Conservation (phyloP, 768 basidiomycete genomes). For the Paxillus ammoniavirescens region DNA sequence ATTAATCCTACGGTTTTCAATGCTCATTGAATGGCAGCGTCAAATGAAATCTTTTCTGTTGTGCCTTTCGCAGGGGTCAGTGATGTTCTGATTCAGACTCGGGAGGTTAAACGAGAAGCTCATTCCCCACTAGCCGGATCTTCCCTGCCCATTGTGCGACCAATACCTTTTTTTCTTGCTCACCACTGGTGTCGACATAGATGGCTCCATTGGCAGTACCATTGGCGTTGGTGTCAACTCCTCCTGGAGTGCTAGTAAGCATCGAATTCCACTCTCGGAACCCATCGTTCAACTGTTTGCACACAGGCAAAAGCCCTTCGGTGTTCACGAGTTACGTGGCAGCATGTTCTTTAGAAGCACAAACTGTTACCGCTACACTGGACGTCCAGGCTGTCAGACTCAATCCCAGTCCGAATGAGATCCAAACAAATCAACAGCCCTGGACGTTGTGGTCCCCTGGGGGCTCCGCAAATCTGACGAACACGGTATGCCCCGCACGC, state of each 20-base stretch:
- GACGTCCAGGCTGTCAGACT: conserved; percentile 2
- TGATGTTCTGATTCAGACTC: too few species aligned
- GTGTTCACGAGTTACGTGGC: conserved; percentile 3
- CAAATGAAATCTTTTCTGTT: too few species aligned
- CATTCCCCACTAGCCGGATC: background rate
- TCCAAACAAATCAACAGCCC: too few species aligned
- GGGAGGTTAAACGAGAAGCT: background rate
- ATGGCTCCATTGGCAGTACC: background rate
- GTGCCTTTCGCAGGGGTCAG: too few species aligned
- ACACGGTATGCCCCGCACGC: background rate
- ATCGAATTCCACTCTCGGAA: too few species aligned
- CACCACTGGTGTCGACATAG: conserved; percentile 7
- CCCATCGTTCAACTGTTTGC: background rate
- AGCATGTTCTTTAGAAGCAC: conserved; percentile 4
- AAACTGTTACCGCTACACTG: background rate
- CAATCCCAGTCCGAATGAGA: background rate
- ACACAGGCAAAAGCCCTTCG: background rate
- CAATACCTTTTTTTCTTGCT: conserved; percentile 7
- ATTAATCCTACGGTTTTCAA: too few species aligned
- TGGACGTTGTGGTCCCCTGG: conserved; percentile 12
- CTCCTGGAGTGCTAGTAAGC: background rate
- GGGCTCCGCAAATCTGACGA: background rate
- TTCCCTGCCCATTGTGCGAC: background rate
- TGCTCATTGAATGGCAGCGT: too few species aligned
- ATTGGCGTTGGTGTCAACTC: background rate